Evolutionary conservation across 805 yeast species (phyloP).

Genomic region (Yamadazyma olivae): DNA sequence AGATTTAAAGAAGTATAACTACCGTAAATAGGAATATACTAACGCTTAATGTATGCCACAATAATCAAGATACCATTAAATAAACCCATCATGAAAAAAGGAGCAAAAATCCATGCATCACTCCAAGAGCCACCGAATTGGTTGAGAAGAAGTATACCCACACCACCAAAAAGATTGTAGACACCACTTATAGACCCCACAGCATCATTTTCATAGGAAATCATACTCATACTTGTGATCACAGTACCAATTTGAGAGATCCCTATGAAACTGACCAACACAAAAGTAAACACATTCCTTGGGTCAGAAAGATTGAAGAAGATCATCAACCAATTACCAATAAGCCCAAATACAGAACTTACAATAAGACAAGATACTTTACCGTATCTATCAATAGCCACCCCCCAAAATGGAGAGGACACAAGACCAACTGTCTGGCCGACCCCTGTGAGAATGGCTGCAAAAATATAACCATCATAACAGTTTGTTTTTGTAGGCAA

Average conservation of each 20-base stretch:
- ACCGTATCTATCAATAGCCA: conserved; percentile 46
- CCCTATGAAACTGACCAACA: conserved; percentile 47
- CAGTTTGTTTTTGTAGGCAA: conserved; percentile 32
- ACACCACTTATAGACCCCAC: conserved; percentile 71
- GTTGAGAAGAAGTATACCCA: conserved; percentile 60
- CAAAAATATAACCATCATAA: conserved; percentile 59
- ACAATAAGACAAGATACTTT: conserved; percentile 25
- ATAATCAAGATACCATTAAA: conserved; percentile 28
- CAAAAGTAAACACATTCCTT: conserved; percentile 31
- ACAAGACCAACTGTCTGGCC: conserved; percentile 55
- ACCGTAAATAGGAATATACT: too few relatives aligned
- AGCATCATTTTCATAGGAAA: conserved; percentile 23
- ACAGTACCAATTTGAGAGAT: conserved; percentile 60
- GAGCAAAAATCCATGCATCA: conserved; percentile 55
- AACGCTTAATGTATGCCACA: background rate
- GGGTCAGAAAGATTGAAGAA: conserved; percentile 29
- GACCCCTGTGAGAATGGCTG: conserved; percentile 71
- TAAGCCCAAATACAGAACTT: conserved; percentile 41
- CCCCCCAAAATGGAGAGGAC: conserved; percentile 64
- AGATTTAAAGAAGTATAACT: too few relatives aligned
- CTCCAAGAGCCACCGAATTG: conserved; percentile 61
- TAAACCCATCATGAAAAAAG: conserved; percentile 52
- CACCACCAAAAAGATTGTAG: conserved; percentile 64
- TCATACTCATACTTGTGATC: conserved; percentile 61
- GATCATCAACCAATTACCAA: conserved; percentile 37